Percentiles rank a stretch among this genome's conserved stretches.
Evolutionary conservation across 129 eudicot species (phyloP).

Genomic region (Tanacetum coccineum): DNA sequence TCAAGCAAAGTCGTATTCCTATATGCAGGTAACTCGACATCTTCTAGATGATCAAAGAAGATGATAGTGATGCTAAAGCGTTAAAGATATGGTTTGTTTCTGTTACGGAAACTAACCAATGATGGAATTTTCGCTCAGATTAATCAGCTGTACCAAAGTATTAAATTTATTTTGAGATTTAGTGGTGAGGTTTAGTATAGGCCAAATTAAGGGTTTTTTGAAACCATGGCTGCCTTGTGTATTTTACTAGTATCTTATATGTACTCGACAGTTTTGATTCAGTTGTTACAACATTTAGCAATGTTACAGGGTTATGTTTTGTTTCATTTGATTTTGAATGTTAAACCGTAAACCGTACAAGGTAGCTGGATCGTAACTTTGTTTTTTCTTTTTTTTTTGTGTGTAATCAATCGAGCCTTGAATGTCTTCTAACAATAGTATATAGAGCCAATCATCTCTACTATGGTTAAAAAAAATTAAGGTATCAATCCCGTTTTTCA

Average conservation of each 20-base stretch:
- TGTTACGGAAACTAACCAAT: no score
- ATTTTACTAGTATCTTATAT: background rate
- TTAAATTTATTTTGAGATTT: conserved; percentile 18
- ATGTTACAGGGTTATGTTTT: background rate
- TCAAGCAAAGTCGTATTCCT: no score
- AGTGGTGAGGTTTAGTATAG: conserved; percentile 21
- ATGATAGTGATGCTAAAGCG: background rate
- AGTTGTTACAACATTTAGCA: background rate
- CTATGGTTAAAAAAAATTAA: no score
- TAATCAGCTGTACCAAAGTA: conserved; percentile 10
- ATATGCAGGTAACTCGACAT: conserved; percentile 51
- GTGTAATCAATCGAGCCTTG: background rate
- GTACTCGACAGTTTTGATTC: background rate
- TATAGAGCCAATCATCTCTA: background rate
- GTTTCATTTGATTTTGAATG: background rate
- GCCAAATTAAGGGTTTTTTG: conserved; percentile 11
- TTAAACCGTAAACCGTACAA: no score
- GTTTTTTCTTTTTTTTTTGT: background rate
- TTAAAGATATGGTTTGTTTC: conserved; percentile 5
- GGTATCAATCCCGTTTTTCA: no score
- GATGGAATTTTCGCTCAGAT: no score
- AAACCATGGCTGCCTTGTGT: conserved; percentile 14
- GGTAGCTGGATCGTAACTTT: no score
- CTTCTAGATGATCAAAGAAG: conserved; percentile 21
- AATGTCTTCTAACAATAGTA: background rate